phyloP scores from a whole-genome alignment of 306 rosid species.

The Vigna mungo region DNA sequence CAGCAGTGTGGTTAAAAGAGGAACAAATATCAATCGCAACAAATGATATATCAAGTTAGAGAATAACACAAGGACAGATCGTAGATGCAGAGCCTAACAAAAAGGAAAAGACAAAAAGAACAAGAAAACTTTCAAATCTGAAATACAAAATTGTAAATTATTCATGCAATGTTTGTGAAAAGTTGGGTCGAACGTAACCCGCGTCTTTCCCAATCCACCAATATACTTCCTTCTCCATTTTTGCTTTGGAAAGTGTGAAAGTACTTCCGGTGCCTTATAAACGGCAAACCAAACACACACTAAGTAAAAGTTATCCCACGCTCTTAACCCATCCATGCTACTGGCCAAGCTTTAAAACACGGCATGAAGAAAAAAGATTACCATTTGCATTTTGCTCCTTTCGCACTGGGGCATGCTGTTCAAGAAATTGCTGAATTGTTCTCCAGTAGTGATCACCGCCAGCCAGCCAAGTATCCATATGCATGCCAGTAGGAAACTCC shows the following conservation, averaged over 20 bases:
- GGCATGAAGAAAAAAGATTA: constrained; percentile 36
- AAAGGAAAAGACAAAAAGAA: not conserved
- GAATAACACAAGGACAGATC: constrained; percentile 2
- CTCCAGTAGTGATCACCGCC: constrained; percentile 97
- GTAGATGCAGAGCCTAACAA: not conserved
- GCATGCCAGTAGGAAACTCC: constrained; percentile 96
- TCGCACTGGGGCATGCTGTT: constrained; percentile 60
- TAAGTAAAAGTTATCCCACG: constrained; percentile 16
- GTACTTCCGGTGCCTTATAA: not conserved
- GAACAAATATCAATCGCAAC: constrained; percentile 5
- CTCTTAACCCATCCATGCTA: constrained; percentile 33
- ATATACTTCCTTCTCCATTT: not conserved
- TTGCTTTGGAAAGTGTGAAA: not conserved
- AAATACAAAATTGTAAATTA: constrained; percentile 15
- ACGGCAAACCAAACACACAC: not conserved
- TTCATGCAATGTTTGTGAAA: not conserved
- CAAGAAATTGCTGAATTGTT: constrained; percentile 76
- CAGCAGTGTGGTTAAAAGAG: constrained; percentile 20
- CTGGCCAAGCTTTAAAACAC: constrained; percentile 17
- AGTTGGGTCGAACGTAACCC: not conserved
- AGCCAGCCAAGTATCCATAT: constrained; percentile 95
- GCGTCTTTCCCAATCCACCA: not conserved
- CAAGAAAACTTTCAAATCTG: constrained; percentile 8
- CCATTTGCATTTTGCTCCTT: constrained; percentile 53
- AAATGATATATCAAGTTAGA: constrained; percentile 28